Conservation (phyloP, 2,329 filamentous ascomycete genomes). For the Diplodia mutila region DNA sequence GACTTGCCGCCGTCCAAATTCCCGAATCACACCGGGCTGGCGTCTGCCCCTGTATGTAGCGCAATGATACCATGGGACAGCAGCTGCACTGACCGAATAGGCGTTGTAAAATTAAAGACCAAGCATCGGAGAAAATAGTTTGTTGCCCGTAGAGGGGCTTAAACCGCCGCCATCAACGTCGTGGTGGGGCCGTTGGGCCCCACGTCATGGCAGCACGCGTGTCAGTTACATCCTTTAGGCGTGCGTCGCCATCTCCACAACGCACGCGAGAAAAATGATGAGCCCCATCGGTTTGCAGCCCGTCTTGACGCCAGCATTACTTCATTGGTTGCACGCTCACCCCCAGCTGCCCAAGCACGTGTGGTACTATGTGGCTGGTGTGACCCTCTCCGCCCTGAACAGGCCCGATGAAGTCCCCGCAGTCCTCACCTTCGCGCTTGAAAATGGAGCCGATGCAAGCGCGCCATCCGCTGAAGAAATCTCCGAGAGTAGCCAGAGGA, state of each 20-base stretch:
- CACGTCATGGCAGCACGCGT: constrained; percentile 9
- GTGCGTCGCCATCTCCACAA: constrained; percentile 13
- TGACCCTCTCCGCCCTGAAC: constrained; percentile 54
- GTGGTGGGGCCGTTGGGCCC: not conserved
- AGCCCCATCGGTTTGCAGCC: constrained; percentile 29
- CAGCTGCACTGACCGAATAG: not conserved
- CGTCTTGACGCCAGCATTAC: constrained; percentile 48
- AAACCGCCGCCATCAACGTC: not conserved
- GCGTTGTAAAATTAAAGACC: not conserved
- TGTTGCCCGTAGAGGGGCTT: not conserved
- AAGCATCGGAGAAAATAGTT: not conserved
- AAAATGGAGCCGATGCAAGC: constrained; percentile 32
- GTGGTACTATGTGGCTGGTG: constrained; percentile 56
- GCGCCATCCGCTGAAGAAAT: not conserved
- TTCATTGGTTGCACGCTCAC: constrained; percentile 47
- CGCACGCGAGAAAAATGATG: constrained; percentile 20
- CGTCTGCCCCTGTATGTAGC: constrained; percentile 15
- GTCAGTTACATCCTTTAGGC: not conserved
- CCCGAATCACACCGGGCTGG: not conserved
- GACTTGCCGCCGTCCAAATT: constrained; percentile 3
- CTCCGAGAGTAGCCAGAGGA: constrained; percentile 37
- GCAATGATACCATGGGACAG: constrained; percentile 4
- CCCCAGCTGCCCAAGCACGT: constrained; percentile 50
- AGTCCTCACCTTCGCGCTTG: constrained; percentile 51
- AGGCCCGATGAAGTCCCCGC: constrained; percentile 54